Evolutionary conservation across 2,329 filamentous ascomycete species (phyloP), one percentile per base, ranked within the genome.

Genomic region (Alternaria triticimaculans): DNA sequence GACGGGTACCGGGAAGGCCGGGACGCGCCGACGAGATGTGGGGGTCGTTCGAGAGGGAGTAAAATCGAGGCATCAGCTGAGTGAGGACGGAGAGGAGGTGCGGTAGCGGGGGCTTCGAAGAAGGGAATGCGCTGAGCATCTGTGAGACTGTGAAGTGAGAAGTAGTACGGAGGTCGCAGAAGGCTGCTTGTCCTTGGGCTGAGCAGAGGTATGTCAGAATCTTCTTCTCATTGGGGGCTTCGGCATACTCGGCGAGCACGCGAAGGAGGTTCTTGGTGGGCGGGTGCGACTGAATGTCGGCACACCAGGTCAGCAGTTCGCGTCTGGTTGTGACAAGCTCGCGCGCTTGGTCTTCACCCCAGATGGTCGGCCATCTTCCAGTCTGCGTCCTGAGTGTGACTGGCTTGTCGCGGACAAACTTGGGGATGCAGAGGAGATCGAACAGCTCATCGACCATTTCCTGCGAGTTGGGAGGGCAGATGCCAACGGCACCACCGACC

Each of bases 31-130:
- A 92, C 3, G 89, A 91, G 70, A 96, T 89, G 68, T 96, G 92
- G 0, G 96, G 96, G 75, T 99, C 96, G 79, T 97, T 97, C 58
- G 94, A 97, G 14, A 99, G 89, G 5, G 95, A 98, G 84, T 99
- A 99, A 84, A 99, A 99, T 64, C 96, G 92, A 3, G 96, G 96
- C 95, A 98, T 98, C 55, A 98, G 87, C 53, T 93, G 92, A 73
- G 92, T 92, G 57, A 97, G 87, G 46, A 91, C 87, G 3, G 92
- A 92, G 37, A 97, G 86, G 11, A 99, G 85, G 63, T 89, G 85
- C 58, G 96, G 92, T 72, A 99, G 85, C 5, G 95, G 94, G 57
- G 96, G 96, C 77, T 93, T 92, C 7, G 93, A 89, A 44, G 93
- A 97, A 3, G 96, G 94, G 84, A 99, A 99, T 2, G 96, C 96